Percentiles rank a stretch among this genome's conserved stretches.
These are phyloP conservation scores for Eucalyptus decipiens DNA, from an alignment of 345 rosid genomes.

Conservation along the genomic window DNA sequence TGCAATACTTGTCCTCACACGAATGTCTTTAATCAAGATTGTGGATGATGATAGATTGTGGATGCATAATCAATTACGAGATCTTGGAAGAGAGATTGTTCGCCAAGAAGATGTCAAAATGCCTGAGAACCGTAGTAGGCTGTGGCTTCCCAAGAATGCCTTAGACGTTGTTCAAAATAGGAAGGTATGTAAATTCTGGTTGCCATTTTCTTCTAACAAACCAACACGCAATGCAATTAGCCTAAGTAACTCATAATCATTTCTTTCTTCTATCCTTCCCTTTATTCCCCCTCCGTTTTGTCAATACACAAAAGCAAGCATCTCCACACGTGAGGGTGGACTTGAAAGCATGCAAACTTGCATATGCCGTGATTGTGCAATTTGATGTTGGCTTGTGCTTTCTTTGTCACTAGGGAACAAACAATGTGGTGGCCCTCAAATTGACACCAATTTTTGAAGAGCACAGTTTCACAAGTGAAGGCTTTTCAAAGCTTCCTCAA, in stretches of 20 bases:
- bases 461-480: background rate
- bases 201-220: background rate
- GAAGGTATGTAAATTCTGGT: background rate
- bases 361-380: background rate
- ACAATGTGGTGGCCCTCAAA: background rate
- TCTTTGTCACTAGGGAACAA: accelerated
- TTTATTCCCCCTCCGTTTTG: accelerated
- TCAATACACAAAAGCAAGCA: background rate
- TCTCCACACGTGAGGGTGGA: background rate
- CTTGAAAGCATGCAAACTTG: background rate
- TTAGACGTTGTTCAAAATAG: background rate
- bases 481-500: background rate
- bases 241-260: accelerated
- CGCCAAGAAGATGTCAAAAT: background rate
- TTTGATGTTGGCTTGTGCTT: background rate
- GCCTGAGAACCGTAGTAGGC: background rate
- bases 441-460: background rate
- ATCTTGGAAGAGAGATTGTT: background rate
- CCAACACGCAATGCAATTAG: background rate
- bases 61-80: background rate
- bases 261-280: background rate
- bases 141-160: background rate
- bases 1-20: background rate
- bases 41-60: background rate
- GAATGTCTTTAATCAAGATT: background rate